Evolutionary conservation across 352 stramenopile species (phyloP).

Genomic region (Bremia lactucae): DNA sequence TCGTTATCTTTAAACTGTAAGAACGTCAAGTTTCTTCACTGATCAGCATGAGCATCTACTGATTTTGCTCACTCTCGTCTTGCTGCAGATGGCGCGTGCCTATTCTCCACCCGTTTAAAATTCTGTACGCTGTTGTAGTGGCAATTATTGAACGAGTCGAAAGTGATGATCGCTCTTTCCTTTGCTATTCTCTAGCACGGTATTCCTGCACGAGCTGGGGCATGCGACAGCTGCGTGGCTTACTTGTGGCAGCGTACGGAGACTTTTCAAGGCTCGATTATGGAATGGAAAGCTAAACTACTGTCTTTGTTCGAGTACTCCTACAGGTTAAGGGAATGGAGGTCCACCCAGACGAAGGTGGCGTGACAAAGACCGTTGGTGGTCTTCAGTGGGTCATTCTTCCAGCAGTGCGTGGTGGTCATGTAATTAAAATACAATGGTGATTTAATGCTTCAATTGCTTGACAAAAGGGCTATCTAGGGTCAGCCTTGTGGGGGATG

Average conservation of each 20-base stretch:
- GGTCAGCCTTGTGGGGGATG: slow-evolving; percentile 83
- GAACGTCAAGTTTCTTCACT: neutral
- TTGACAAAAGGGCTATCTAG: slow-evolving; percentile 57
- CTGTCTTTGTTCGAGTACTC: no score
- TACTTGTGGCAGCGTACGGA: slow-evolving; percentile 63
- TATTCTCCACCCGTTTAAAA: slow-evolving; percentile 84
- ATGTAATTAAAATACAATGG: neutral
- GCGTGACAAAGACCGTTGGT: slow-evolving; percentile 75
- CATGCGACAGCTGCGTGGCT: slow-evolving; percentile 79
- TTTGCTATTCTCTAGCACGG: no score
- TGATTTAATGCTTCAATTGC: neutral
- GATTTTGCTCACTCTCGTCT: neutral
- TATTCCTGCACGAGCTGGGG: slow-evolving; percentile 81
- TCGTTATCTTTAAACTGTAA: slow-evolving; percentile 84
- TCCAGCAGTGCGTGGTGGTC: slow-evolving; percentile 34
- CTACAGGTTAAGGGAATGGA: slow-evolving; percentile 78
- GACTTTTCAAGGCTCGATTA: no score
- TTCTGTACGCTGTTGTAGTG: slow-evolving; percentile 41
- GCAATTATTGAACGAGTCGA: no score
- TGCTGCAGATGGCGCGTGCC: slow-evolving; percentile 67
- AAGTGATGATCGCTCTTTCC: no score
- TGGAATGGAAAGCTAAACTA: no score
- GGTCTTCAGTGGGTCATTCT: slow-evolving; percentile 65
- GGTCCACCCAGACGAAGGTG: slow-evolving; percentile 81
- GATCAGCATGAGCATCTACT: neutral